phyloP scores from a whole-genome alignment of 129 eudicot species.

The Dittrichia graveolens region DNA sequence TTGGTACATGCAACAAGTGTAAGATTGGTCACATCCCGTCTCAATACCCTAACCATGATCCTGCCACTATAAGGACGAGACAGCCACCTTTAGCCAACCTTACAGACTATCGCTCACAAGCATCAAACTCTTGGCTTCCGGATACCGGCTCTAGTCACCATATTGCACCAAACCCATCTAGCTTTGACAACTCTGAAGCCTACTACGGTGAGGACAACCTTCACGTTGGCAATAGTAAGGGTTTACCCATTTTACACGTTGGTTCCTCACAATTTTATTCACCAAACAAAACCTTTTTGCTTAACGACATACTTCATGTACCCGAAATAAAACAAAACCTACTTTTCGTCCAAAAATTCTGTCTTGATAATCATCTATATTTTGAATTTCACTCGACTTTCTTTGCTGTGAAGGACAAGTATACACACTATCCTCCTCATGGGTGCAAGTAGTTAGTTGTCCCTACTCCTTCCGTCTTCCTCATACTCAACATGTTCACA shows the following conservation, averaged over 20 bases:
- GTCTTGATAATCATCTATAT: too few species aligned
- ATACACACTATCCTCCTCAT: too few species aligned
- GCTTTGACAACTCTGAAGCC: background rate
- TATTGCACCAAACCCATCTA: background rate
- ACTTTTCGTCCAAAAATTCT: background rate
- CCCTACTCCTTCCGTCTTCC: too few species aligned
- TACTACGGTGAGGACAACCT: background rate
- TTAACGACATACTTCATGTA: background rate
- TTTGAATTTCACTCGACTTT: too few species aligned
- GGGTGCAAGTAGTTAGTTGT: too few species aligned
- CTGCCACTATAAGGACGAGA: background rate
- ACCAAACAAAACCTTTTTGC: constrained; percentile 5
- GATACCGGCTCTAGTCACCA: background rate
- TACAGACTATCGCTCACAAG: background rate
- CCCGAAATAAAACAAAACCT: constrained; percentile 8
- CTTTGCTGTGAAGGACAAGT: too few species aligned
- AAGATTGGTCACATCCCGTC: background rate
- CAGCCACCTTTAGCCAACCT: background rate
- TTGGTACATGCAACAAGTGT: background rate
- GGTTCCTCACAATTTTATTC: background rate
- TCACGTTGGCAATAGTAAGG: constrained; percentile 8
- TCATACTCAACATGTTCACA: too few species aligned
- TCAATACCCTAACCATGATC: background rate
- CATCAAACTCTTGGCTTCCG: background rate
- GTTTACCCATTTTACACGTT: constrained; percentile 4